Conservation (phyloP, 2,329 filamentous ascomycete genomes). For the Claviceps purpurea region DNA sequence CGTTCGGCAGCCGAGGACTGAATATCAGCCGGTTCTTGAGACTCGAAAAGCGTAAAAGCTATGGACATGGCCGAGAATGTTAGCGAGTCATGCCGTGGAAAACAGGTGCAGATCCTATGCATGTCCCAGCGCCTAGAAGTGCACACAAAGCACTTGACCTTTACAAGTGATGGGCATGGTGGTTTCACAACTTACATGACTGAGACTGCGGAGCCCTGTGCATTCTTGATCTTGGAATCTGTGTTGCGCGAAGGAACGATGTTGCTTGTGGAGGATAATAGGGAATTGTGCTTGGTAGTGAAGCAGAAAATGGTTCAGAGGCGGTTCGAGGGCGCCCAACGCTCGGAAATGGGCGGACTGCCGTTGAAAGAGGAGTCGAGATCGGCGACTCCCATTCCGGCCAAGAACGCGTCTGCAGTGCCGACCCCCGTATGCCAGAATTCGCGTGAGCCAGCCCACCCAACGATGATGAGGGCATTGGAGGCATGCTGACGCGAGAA, state of each 20-base stretch:
- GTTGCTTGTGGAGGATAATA: slow-evolving; percentile 7
- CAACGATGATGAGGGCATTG: not conserved
- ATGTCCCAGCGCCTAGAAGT: too few species aligned
- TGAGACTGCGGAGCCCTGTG: slow-evolving; percentile 1
- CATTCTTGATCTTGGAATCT: slow-evolving; percentile 1
- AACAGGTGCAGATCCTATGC: not conserved
- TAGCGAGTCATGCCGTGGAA: not conserved
- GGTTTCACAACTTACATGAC: slow-evolving; percentile 3
- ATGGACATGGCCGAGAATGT: not conserved
- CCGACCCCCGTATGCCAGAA: not conserved
- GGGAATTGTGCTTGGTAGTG: slow-evolving; percentile 8
- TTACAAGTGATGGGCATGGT: not conserved
- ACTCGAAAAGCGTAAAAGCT: not conserved
- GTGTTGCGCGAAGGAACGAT: slow-evolving; percentile 3
- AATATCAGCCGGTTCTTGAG: not conserved
- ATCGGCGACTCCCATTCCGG: slow-evolving; percentile 7
- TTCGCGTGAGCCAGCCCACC: not conserved
- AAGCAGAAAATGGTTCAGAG: slow-evolving; percentile 9
- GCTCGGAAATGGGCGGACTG: slow-evolving; percentile 6
- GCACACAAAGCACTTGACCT: too few species aligned
- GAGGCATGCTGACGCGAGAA: not conserved
- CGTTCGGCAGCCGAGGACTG: slow-evolving; percentile 12
- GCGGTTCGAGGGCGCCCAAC: slow-evolving; percentile 10
- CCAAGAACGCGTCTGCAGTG: slow-evolving; percentile 1
- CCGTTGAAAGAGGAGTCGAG: slow-evolving; percentile 11